Evolutionary conservation across 176 grass and related monocot genomes (phyloP).

Genomic region (Musa troglodytarum): DNA sequence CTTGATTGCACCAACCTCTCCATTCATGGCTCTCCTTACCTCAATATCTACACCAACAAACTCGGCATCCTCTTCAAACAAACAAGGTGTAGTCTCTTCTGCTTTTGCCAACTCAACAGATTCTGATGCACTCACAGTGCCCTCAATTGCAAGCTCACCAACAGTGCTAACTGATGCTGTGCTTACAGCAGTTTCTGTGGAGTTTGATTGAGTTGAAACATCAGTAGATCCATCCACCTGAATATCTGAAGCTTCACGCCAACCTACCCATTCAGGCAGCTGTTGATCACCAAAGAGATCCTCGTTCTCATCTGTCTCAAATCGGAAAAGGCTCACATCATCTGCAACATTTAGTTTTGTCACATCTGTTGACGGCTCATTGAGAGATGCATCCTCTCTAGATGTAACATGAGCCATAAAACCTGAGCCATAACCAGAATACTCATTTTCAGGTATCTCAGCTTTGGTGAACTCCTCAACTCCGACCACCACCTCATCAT

Average conservation of each 20-base stretch:
- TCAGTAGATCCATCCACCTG: constrained; percentile 11
- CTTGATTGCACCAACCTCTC: constrained; percentile 5
- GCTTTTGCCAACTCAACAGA: background rate
- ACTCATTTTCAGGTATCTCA: constrained; percentile 5
- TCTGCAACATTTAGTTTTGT: background rate
- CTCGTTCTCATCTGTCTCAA: constrained; percentile 22
- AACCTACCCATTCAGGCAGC: constrained; percentile 27
- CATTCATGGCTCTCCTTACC: constrained; percentile 4
- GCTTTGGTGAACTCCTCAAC: constrained; percentile 11
- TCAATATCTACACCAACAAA: constrained; percentile 25
- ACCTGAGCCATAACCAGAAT: background rate
- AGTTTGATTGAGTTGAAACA: constrained; percentile 2
- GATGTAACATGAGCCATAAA: background rate
- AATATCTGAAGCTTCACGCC: constrained; percentile 25
- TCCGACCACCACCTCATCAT: constrained; percentile 18
- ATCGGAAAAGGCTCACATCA: constrained; percentile 18
- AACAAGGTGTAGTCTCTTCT: background rate
- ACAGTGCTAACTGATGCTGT: background rate
- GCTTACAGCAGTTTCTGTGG: background rate
- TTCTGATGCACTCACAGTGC: background rate
- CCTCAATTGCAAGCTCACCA: background rate
- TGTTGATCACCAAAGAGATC: constrained; percentile 23
- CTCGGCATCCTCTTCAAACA: constrained; percentile 27
- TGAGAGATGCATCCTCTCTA: background rate
- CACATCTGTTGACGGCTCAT: background rate